Percentiles rank a stretch among this genome's conserved stretches.
phyloP scores from a whole-genome alignment of 164 flowering plant species.

The Houttuynia cordata region DNA sequence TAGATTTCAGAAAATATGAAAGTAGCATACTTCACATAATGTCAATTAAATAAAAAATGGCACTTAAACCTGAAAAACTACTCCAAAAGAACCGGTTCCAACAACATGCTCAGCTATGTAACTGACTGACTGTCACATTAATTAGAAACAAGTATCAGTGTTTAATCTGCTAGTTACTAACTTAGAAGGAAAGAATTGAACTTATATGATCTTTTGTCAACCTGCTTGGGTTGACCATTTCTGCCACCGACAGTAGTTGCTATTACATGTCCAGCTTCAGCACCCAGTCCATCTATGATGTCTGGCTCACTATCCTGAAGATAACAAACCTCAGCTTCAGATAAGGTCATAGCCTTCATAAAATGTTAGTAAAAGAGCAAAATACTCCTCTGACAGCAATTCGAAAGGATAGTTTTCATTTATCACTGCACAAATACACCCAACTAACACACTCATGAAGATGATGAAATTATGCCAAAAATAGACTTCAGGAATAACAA shows the following conservation, averaged over 20 bases:
- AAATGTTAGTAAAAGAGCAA: too few species aligned
- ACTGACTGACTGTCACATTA: constrained; percentile 45
- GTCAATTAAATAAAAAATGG: not conserved
- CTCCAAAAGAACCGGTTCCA: constrained; percentile 97
- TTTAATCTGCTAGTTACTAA: not conserved
- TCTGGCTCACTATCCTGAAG: constrained; percentile 91
- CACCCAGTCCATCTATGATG: constrained; percentile 75
- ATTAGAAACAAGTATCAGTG: constrained; percentile 1
- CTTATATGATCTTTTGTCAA: constrained; percentile 12
- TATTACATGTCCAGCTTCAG: constrained; percentile 81
- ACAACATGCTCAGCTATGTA: constrained; percentile 93
- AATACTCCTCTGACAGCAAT: not conserved
- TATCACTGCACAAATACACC: not conserved
- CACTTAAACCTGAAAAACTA: constrained; percentile 65
- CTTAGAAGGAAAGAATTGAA: not conserved
- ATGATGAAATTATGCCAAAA: not conserved
- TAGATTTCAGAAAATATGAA: not conserved
- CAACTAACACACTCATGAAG: not conserved
- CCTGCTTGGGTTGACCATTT: constrained; percentile 86
- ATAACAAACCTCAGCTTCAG: not conserved
- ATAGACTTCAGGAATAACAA: not conserved
- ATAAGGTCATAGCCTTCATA: not conserved
- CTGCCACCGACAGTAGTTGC: constrained; percentile 76
- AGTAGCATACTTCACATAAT: too few species aligned
- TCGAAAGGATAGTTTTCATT: not conserved